Evolutionary conservation across 2,329 filamentous ascomycete species (phyloP).

Genomic region (Fusarium solani-melongenae): DNA sequence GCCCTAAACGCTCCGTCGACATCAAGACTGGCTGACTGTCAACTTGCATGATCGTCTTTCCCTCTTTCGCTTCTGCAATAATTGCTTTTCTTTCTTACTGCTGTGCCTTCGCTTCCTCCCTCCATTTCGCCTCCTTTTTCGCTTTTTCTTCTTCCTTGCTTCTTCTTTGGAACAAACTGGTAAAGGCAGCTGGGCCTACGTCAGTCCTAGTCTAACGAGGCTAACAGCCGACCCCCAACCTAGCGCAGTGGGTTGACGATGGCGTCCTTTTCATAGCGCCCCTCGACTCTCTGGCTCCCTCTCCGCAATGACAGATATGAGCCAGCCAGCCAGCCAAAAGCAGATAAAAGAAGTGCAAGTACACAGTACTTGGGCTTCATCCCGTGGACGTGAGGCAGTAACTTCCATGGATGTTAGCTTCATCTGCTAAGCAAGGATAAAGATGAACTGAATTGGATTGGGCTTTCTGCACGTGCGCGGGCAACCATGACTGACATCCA

Average conservation of each 20-base stretch:
- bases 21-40: background rate
- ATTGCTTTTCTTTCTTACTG: background rate
- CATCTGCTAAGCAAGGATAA: slow-evolving; percentile 7
- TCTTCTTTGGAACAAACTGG: background rate
- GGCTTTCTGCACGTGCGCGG: background rate
- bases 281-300: background rate
- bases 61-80: slow-evolving; percentile 11
- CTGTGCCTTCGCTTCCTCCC: background rate
- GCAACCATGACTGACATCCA: slow-evolving; percentile 1
- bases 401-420: background rate
- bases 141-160: slow-evolving; percentile 1
- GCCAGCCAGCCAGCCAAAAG: background rate
- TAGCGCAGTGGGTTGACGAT: slow-evolving; percentile 1
- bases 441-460: background rate
- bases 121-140: slow-evolving; percentile 3
- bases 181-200: background rate
- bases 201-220: background rate
- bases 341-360: background rate
- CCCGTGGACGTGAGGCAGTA: background rate
- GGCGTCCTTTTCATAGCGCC: background rate
- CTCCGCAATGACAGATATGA: slow-evolving; percentile 1
- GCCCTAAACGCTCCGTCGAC: slow-evolving; percentile 24
- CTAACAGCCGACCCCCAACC: background rate
- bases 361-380: background rate
- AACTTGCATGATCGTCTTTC: slow-evolving; percentile 2